Conservation (phyloP, 2,329 filamentous ascomycete species). For the Scorias spongiosa region DNA sequence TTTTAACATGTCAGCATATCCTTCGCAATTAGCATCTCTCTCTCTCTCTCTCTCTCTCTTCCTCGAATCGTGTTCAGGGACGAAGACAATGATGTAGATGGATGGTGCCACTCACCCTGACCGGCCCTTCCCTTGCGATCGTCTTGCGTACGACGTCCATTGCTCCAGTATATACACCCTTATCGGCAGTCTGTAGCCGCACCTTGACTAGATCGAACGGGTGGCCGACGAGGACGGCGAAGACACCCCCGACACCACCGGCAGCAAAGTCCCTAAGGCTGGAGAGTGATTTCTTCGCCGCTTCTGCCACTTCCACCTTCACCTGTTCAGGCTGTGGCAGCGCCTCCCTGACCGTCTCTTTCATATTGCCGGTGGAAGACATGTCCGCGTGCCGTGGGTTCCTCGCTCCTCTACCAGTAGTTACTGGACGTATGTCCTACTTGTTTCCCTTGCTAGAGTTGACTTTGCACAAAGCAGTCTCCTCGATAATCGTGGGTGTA, state of each 20-base stretch:
- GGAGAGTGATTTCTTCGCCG: conserved; percentile 40
- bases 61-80: too few species aligned
- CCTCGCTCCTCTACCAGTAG: too few species aligned
- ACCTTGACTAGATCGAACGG: conserved; percentile 98
- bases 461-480: too few species aligned
- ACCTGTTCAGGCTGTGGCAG: background rate
- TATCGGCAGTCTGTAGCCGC: conserved; percentile 86
- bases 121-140: conserved; percentile 69
- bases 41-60: background rate
- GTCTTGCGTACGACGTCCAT: conserved; percentile 86
- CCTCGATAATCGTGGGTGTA: too few species aligned
- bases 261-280: conserved; percentile 70
- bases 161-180: conserved; percentile 77
- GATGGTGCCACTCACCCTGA: conserved; percentile 26
- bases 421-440: too few species aligned
- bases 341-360: background rate
- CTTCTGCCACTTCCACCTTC: conserved; percentile 31
- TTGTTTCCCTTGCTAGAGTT: too few species aligned
- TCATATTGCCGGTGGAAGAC: background rate
- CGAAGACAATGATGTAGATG: too few species aligned
- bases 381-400: background rate
- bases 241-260: conserved; percentile 85
- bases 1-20: background rate
- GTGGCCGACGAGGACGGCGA: conserved; percentile 82
- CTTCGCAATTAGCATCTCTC: conserved; percentile 1